These are phyloP conservation scores for Phoenix roebelenii DNA, from an alignment of 176 grass and related monocot genomes.

Conservation along the genomic window DNA sequence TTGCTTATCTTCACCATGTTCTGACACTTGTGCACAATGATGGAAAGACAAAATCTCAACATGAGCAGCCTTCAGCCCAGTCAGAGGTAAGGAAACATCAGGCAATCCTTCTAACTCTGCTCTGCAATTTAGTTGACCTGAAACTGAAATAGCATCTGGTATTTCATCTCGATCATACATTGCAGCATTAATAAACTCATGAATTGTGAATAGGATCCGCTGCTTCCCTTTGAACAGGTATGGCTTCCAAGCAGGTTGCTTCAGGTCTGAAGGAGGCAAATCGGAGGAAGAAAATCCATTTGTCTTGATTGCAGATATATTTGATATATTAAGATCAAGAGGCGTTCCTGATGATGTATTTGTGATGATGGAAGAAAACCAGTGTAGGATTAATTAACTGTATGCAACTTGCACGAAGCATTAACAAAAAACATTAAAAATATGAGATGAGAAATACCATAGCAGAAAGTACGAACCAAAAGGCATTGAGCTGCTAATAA, in stretches of 20 bases:
- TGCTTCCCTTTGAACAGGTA: constrained; percentile 87
- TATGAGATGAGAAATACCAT: constrained; percentile 22
- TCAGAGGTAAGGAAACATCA: constrained; percentile 75
- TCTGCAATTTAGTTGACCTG: constrained; percentile 84
- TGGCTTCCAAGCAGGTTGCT: constrained; percentile 93
- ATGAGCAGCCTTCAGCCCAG: constrained; percentile 57
- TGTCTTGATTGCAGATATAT: constrained; percentile 61
- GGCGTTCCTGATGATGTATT: constrained; percentile 42
- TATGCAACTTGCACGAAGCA: not conserved
- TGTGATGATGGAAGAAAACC: too few relatives aligned
- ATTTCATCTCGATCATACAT: constrained; percentile 98
- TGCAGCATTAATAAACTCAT: constrained; percentile 67
- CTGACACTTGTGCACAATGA: constrained; percentile 81
- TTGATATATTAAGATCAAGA: constrained; percentile 74
- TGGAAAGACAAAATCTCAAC: constrained; percentile 73
- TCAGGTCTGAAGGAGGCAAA: constrained; percentile 53
- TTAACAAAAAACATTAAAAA: not conserved
- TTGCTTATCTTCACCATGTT: constrained; percentile 68
- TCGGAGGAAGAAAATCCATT: constrained; percentile 64
- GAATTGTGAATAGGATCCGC: constrained; percentile 54
- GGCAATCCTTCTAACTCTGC: constrained; percentile 93
- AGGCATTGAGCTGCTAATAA: constrained; percentile 80
- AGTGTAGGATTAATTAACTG: too few relatives aligned
- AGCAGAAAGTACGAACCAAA: constrained; percentile 68
- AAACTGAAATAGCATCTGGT: constrained; percentile 75